Base-by-base conservation (phyloP, 208 protist species). In the Novymonas esmeraldas region DNA sequence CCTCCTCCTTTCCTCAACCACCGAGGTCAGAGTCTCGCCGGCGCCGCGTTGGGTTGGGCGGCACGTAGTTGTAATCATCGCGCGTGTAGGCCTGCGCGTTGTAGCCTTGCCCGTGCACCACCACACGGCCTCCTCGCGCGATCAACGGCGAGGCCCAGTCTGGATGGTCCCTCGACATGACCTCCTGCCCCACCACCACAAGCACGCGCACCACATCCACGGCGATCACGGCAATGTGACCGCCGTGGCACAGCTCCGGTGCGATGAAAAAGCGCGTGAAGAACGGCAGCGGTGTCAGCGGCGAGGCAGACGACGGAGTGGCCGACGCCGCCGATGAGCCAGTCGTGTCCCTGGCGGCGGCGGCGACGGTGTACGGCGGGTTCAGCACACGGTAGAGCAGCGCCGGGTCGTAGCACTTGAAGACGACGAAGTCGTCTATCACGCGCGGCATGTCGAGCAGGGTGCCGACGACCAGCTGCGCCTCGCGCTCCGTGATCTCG, bases 261-360 rank as follows among this genome's bases (percentile, higher is more conserved):
- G 77, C 77, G 31, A 94, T 70, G 29, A 92, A 92, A 63, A 85
- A 94, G 33, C 85, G 88, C 36, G 81, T 87, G 50, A 57, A 70
- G 70, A 70, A 73, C 11, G 70, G 69, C 24, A 70, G 65, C 48
- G 75, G 63, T 57, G 36, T 67, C 54, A 65, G 75, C 38, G 45
- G 24, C n/a, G 42, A 18, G 22, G 54, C 54, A n/a, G n/a, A n/a
- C n/a, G n/a, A n/a, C n/a, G n/a, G n/a, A n/a, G n/a, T n/a, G n/a
- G 44, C 2, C 6, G 44, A 49, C 14, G 44, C 44, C 9, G 44
- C 44, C 6, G 44, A 7, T 6, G 44, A 20, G 18, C 18, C 44
- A 49, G 44, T 22, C 6, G 66, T 44, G 3, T n/a, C 51, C 26
- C 18, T 16, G 31, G 51, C 20, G 51, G 2, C n/a, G 26, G 18